Percentiles rank a stretch among this genome's conserved stretches.
Evolutionary conservation across 2,329 filamentous ascomycete genomes (phyloP).

Genomic region (Alternaria brassicae): DNA sequence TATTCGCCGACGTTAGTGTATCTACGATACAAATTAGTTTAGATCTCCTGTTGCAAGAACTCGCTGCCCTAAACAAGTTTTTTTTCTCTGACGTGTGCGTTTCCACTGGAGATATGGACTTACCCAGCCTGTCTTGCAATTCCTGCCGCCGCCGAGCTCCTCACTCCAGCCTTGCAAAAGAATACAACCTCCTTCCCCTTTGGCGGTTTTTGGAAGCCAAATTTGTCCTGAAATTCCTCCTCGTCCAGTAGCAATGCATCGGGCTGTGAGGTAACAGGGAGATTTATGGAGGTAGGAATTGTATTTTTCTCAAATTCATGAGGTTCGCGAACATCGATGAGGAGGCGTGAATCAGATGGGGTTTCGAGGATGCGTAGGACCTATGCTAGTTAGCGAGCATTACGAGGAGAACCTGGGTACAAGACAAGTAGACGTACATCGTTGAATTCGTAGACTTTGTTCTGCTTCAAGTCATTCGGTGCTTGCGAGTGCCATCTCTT

Average conservation of each 20-base stretch:
- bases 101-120: slow-evolving; percentile 29
- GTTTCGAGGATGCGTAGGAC: slow-evolving; percentile 46
- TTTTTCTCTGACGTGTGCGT: not conserved
- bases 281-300: slow-evolving; percentile 83
- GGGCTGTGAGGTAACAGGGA: slow-evolving; percentile 78
- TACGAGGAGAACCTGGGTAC: not conserved
- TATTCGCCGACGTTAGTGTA: slow-evolving; percentile 77
- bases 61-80: not conserved
- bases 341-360: slow-evolving; percentile 39
- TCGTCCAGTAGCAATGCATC: slow-evolving; percentile 78
- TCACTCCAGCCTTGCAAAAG: slow-evolving; percentile 91
- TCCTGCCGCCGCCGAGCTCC: slow-evolving; percentile 77
- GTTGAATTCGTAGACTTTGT: slow-evolving; percentile 52
- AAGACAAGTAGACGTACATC: slow-evolving; percentile 34
- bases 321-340: slow-evolving; percentile 74
- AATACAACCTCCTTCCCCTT: slow-evolving; percentile 62
- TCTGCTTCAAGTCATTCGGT: slow-evolving; percentile 24
- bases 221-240: slow-evolving; percentile 83
- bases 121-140: slow-evolving; percentile 81
- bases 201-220: slow-evolving; percentile 66
- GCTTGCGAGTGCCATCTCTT: slow-evolving; percentile 50
- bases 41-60: not conserved
- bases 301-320: slow-evolving; percentile 66
- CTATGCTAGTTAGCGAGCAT: slow-evolving; percentile 17
- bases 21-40: not conserved